Base-by-base conservation (phyloP, 805 yeast species). In the Candida argentea region DNA sequence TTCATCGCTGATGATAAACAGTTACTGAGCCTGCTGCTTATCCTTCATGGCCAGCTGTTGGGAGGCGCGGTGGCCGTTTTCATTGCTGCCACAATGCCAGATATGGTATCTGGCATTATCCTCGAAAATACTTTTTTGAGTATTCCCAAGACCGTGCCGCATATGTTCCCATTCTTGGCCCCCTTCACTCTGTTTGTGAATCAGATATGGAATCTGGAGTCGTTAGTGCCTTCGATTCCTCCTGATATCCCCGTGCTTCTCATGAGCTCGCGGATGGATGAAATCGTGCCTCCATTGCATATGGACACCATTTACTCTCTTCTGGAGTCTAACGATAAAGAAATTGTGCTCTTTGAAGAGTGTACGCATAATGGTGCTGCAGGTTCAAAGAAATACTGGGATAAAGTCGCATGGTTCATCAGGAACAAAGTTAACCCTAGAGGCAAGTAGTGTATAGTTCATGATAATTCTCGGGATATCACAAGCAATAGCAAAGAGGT, bases 1-100 rank as follows among this genome's bases (percentile, higher is more conserved):
- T 79, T 64, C 41, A 46, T 89, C n/a, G 42, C 53, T 6, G 51
- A 60, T 1, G 78, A 81, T 41, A 56, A 58, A 8, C 76, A 67
- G 35, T 64, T 76, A 31, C 55, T 60, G 27, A 50, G 61, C 27
- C 64, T 79, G 1, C 56, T 74, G 7, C 36, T 87, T 2, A 57
- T 84, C 1, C 59, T 86, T 6, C 86, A 86, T 47, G 97, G 97
- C 2, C 65, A 96, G 27, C 83, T 95, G 6, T 57, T 89, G 8
- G 98, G 98, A 20, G 97, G 97, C 3, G 98, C 97, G 0, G 95
- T 83, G 20, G 85, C 93, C 5, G 70, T 86, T 12, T 81, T 85
- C 53, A 68, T 85, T 29, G 86, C 91, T 0, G 64, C 84, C 2
- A 65, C 64, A 14, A 69, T 65, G 42, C 59, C 74, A 2, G 42